Percentiles rank a stretch among this genome's conserved stretches.
These are phyloP conservation scores for Clarireedia sp. DNA, from an alignment of 2,329 filamentous ascomycete genomes.

Conservation along the genomic window DNA sequence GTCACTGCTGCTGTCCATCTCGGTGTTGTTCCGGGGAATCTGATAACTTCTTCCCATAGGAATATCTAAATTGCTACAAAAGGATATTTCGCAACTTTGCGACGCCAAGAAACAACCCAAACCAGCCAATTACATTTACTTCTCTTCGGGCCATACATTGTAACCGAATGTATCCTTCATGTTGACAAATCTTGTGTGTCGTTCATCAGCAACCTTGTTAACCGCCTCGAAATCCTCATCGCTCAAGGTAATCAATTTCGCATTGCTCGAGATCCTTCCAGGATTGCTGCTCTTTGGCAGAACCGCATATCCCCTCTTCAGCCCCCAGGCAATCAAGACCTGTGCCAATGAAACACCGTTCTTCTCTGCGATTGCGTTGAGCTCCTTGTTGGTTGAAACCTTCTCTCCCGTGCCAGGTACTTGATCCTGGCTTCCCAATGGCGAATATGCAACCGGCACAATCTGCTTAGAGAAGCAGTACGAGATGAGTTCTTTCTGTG, in stretches of 20 bases:
- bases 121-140: not conserved
- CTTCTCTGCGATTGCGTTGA: conserved; percentile 58
- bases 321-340: conserved; percentile 64
- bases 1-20: too few species aligned
- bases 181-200: conserved; percentile 67
- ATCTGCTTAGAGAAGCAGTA: conserved; percentile 62
- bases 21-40: too few species aligned
- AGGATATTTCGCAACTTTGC: too few species aligned
- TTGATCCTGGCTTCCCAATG: conserved; percentile 57
- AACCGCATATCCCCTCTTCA: conserved; percentile 61
- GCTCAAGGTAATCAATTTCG: conserved; percentile 56
- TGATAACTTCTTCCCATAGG: too few species aligned
- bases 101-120: too few species aligned
- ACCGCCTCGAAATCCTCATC: conserved; percentile 52
- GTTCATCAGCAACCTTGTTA: conserved; percentile 52
- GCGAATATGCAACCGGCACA: conserved; percentile 64
- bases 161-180: conserved; percentile 78
- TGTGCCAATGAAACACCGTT: conserved; percentile 52
- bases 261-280: conserved; percentile 61
- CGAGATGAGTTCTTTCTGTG: conserved; percentile 63
- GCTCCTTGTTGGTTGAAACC: conserved; percentile 50
- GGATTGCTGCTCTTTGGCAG: conserved; percentile 66
- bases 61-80: too few species aligned
- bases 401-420: conserved; percentile 60
- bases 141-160: conserved; percentile 59